Evolutionary conservation across 306 rosid genomes (phyloP), one percentile per base, ranked within the genome.

Genomic region (Quercus robur): DNA sequence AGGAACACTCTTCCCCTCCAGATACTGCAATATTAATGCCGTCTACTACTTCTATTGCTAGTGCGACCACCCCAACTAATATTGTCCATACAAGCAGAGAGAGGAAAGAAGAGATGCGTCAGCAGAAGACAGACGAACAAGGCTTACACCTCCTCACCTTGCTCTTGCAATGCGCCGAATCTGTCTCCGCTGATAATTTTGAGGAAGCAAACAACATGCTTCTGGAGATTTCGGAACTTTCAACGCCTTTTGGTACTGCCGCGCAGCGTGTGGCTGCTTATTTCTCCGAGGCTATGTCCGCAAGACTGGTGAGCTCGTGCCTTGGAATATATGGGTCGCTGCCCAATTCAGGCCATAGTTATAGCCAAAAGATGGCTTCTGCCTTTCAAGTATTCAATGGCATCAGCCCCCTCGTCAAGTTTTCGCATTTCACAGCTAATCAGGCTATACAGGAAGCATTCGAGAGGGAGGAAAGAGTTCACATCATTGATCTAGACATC

Each of bases 371-470:
- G 83, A 85, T 95, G 71, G 97, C 90, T n/a, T 91, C 98, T 4
- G 99, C 98, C 0, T 95, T 93, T 69, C 99, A 95, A 75, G 98
- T 95, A 44, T 95, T 95, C 92, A 95, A 95, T 35, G 99, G 99
- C 6, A 95, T 95, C 0, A 91, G 97, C 68, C 99, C 99, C 0
- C 93, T 95, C 21, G 96, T 95, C 10, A 95, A 95, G 85, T 95
- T 95, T 87, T 95, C 99, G 2, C 99, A 95, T 44, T 95, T 95
- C 94, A 95, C 99, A 0, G 98, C 99, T 4, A 95, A 95, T 75
- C 99, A 93, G 57, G 99, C 99, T 0, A 95, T 95, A 6, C 98
- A 95, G 77, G 99, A 95, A 84, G 99, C 99, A 0, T 95, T 95
- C 15, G 99, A 95, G 31, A 84, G 99, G 49, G 98, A 95, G 69